Base-by-base conservation (phyloP, 768 basidiomycete species). In the Termitomyces sp. region DNA sequence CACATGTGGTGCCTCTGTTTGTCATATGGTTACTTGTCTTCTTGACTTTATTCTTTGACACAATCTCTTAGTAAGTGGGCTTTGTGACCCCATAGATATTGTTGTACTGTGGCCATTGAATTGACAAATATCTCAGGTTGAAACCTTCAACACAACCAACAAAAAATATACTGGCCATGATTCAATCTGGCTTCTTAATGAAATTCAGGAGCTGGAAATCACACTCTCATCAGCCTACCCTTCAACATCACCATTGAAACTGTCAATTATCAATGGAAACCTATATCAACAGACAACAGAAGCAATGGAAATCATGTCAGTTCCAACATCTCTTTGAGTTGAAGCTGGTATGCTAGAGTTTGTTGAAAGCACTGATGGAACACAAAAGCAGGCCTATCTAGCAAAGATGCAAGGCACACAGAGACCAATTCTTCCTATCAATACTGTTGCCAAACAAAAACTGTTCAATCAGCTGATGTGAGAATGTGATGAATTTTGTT, bases 171-270 rank as follows among this genome's bases (percentile, higher is more conserved):
- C 30, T 10, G 61, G 69, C 2, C 68, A 71, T 39, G 63, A 56
- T 36, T 59, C 55, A 0, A 66, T 71, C 14, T 71, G 69, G 68
- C 26, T 66, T 1, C 61, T 52, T 5, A 69, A 71, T 26, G 27
- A 57, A 2, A 30, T 67, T n/a, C n/a, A n/a, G n/a, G n/a, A n/a
- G n/a, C n/a, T n/a, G n/a, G n/a, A n/a, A n/a, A n/a, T n/a, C n/a
- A 47, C 46, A 27, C 30, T 47, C 7, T 13, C 27, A 16, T 30
- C 46, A 47, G 46, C 18, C 10, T 32, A 47, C n/a, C 46, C 27
- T 8, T 47, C 46, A 47, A 18, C 16, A 16, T 4, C 46, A 36
- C 6, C 14, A 18, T 14, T 40, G 14, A 10, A 27, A 26, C 33
- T 50, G 13, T 24, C 26, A 39, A 42, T 32, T 18, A 16, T 40